Base-by-base conservation (phyloP, 345 rosid species). In the Boechera retrofracta region DNA sequence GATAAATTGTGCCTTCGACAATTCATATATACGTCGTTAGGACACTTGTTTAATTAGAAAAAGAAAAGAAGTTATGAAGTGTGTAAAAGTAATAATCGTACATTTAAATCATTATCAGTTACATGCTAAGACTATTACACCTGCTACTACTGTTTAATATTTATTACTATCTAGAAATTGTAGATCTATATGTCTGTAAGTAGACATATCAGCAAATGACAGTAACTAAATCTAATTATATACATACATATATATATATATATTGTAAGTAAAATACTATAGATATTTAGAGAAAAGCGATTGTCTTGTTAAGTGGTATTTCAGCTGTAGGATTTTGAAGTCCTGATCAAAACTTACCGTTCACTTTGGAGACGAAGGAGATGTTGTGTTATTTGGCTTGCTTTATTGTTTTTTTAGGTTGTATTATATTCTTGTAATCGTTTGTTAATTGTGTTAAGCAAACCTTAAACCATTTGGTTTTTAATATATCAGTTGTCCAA, bases 131-230 rank as follows among this genome's bases (percentile, higher is more conserved):
- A 77, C 80, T 69, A 55, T 76, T 69, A 45, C 80, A 77, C 39
- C 71, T 54, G 76, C 59, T 70, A 63, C 52, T 12, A 54, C 76
- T 70, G 44, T 70, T 77, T 54, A 56, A 63, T 69, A 68, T 64
- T 59, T 76, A 70, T 54, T 70, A 63, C 32, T 45, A 51, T 67
- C 67, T 10, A 66, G 7, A 69, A 44, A 69, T 36, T 48, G 42
- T n/a, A 60, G 79, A 65, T 70, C 71, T 53, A 53, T 54, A 55
- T 53, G 24, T 76, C 71, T 69, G 26, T 53, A 21, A 21, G n/a
- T 77, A 77, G 76, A 36, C 66, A 33, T 77, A 70, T 63, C 80
- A 54, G 65, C 80, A 77, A 52, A 24, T 63, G 71, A 63, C 75
- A 68, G 63, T 68, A 60, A 41, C 56, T 68, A 67, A 58, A 59